These are phyloP conservation scores for Cordyceps militaris DNA, from an alignment of 2,329 filamentous ascomycete genomes.

Conservation along the genomic window DNA sequence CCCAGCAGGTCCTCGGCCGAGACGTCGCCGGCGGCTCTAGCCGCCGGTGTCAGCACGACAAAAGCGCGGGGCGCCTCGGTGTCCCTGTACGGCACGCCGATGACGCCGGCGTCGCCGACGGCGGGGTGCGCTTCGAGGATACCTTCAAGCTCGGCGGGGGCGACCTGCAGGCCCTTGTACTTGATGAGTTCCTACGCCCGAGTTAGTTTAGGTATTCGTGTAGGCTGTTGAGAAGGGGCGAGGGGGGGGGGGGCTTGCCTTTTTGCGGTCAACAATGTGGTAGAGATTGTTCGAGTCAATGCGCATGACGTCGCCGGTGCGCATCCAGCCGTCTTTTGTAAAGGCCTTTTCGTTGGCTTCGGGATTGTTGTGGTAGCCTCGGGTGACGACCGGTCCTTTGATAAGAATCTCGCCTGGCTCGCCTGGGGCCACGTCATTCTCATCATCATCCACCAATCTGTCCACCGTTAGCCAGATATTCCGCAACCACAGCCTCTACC, in stretches of 20 bases:
- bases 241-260: no score
- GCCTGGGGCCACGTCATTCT: slow-evolving; percentile 31
- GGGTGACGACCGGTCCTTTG: slow-evolving; percentile 63
- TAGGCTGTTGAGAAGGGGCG: no score
- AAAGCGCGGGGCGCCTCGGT: slow-evolving; percentile 43
- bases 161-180: slow-evolving; percentile 57
- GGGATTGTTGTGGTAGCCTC: slow-evolving; percentile 64
- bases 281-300: slow-evolving; percentile 64
- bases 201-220: not conserved
- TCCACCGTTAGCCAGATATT: not conserved
- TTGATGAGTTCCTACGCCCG: slow-evolving; percentile 46
- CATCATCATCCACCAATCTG: slow-evolving; percentile 33
- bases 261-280: slow-evolving; percentile 69
- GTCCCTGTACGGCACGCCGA: slow-evolving; percentile 43
- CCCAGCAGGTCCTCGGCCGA: slow-evolving; percentile 21
- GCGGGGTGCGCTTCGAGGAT: slow-evolving; percentile 33
- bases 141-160: slow-evolving; percentile 57
- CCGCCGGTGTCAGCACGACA: slow-evolving; percentile 21
- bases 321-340: slow-evolving; percentile 54
- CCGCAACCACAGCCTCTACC: not conserved
- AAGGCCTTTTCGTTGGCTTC: slow-evolving; percentile 58
- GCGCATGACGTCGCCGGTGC: slow-evolving; percentile 71
- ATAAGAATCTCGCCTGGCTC: slow-evolving; percentile 57
- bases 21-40: slow-evolving; percentile 19
- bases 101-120: slow-evolving; percentile 53